Percentiles rank a stretch among this genome's conserved stretches.
These are phyloP conservation scores for Saccharum hybrid DNA, from an alignment of 202 grass and related monocot species.

Conservation along the genomic window DNA sequence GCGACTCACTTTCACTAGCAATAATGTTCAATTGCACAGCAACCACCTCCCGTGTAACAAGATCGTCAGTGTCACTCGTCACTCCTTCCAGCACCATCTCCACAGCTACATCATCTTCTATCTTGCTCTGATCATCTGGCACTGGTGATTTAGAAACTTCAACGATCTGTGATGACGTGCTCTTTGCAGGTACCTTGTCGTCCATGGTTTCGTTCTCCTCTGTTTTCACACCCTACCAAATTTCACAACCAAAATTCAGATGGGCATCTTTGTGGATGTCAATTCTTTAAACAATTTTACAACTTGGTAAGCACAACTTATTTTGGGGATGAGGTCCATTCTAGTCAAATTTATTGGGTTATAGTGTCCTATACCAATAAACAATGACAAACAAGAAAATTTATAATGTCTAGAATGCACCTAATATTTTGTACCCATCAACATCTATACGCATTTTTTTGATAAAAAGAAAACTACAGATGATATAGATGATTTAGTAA, in stretches of 20 bases:
- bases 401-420: neutral
- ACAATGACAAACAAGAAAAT: neutral
- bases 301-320: neutral
- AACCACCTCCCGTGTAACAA: neutral
- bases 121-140: neutral
- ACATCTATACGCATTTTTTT: neutral
- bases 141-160: neutral
- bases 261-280: neutral
- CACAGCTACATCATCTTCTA: constrained; percentile 17
- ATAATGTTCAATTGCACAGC: constrained; percentile 24
- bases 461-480: neutral
- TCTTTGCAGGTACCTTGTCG: neutral
- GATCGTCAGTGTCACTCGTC: neutral
- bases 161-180: neutral
- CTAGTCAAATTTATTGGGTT: neutral
- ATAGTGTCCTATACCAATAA: neutral
- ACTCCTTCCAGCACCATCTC: constrained; percentile 23
- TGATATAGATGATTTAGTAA: neutral
- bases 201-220: constrained; percentile 14
- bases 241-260: neutral
- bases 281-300: neutral
- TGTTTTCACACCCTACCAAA: neutral
- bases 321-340: neutral
- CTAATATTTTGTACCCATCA: neutral
- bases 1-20: constrained; percentile 1